phyloP scores from a whole-genome alignment of 2,329 filamentous ascomycete genomes.

The Tolypocladium sp. region DNA sequence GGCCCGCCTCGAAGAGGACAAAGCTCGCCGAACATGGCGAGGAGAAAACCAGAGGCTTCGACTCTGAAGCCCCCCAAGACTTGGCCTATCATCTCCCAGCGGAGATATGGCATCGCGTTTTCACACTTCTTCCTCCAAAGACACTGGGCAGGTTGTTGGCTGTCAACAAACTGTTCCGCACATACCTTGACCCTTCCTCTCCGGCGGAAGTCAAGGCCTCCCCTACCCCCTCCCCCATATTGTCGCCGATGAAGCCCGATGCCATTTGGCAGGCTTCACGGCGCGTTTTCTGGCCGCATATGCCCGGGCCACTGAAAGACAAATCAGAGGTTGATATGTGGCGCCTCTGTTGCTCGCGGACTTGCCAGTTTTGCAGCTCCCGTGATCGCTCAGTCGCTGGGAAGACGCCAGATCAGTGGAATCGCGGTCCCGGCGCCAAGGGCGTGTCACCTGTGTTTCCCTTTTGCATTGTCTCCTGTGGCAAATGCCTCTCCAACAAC shows the following conservation, averaged over 20 bases:
- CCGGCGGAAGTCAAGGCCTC: slow-evolving; percentile 12
- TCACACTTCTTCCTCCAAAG: slow-evolving; percentile 55
- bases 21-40: background rate
- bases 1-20: slow-evolving; percentile 3
- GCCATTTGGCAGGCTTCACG: slow-evolving; percentile 64
- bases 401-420: slow-evolving; percentile 35
- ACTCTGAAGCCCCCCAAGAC: background rate
- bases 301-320: slow-evolving; percentile 58
- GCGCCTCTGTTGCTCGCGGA: slow-evolving; percentile 51
- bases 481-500: slow-evolving; percentile 49
- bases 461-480: slow-evolving; percentile 60
- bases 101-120: slow-evolving; percentile 63
- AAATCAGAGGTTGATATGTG: slow-evolving; percentile 70
- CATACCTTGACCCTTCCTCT: slow-evolving; percentile 43
- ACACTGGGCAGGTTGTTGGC: slow-evolving; percentile 55
- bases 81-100: slow-evolving; percentile 33
- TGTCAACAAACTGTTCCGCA: slow-evolving; percentile 59
- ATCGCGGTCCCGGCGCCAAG: slow-evolving; percentile 51
- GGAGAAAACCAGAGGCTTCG: background rate
- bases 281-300: slow-evolving; percentile 52
- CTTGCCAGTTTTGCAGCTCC: slow-evolving; percentile 61
- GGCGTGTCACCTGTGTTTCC: slow-evolving; percentile 61
- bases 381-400: slow-evolving; percentile 12
- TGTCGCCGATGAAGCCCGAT: slow-evolving; percentile 43
- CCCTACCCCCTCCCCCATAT: slow-evolving; percentile 12